phyloP scores from a whole-genome alignment of 2,329 filamentous ascomycete genomes.

The Fusarium pininemorale region DNA sequence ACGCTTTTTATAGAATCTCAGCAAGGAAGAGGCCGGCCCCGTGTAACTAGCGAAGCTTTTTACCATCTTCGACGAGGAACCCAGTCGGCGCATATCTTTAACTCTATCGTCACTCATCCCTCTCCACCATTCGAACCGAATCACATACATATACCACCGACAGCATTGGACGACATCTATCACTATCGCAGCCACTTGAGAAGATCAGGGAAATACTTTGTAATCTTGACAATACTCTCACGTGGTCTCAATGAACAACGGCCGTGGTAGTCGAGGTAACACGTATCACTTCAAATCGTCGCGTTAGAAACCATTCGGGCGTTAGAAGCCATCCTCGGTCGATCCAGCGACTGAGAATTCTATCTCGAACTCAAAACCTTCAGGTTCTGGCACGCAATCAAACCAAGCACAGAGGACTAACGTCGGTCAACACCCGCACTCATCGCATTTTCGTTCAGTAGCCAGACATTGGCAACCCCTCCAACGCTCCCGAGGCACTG shows the following conservation, averaged over 20 bases:
- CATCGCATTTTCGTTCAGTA: not conserved
- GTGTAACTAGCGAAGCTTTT: not conserved
- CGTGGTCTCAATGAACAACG: conserved; percentile 33
- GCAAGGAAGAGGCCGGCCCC: not conserved
- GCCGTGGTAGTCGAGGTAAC: conserved; percentile 26
- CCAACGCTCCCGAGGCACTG: not conserved
- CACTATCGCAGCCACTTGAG: not conserved
- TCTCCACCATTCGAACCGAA: conserved; percentile 32
- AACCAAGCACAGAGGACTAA: not conserved
- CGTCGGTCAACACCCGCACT: not conserved
- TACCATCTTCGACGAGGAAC: not conserved
- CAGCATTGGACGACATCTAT: conserved; percentile 8
- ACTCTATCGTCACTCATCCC: conserved; percentile 24
- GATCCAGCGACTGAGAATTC: not conserved
- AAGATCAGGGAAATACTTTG: not conserved
- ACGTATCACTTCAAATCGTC: conserved; percentile 33
- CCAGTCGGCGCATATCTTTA: conserved; percentile 16
- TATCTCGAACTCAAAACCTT: not conserved
- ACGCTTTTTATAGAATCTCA: not conserved
- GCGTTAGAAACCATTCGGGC: conserved; percentile 44
- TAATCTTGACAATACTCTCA: not conserved
- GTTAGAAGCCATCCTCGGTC: conserved; percentile 40
- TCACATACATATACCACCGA: conserved; percentile 25
- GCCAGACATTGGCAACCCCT: not conserved
- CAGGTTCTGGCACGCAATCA: not conserved